phyloP scores from a whole-genome alignment of 331 rosid genomes.

The Telfairia occidentalis region DNA sequence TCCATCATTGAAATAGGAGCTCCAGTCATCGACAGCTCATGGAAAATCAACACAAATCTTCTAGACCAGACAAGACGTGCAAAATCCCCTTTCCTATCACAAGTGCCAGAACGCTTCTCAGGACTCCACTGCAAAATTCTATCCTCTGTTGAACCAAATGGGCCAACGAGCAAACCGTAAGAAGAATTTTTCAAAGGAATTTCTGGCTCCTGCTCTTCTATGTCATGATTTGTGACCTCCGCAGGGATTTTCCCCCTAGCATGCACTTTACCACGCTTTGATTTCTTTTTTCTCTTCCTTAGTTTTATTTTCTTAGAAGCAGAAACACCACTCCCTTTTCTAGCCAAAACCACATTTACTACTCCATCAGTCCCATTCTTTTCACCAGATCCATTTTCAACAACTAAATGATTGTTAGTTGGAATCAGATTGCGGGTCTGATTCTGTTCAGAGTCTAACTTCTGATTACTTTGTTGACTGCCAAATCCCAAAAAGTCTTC shows the following conservation, averaged over 20 bases:
- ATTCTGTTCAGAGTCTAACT: constrained; percentile 29
- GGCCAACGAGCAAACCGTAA: constrained; percentile 72
- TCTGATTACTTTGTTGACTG: constrained; percentile 20
- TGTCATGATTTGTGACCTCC: constrained; percentile 22
- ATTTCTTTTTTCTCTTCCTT: constrained; percentile 40
- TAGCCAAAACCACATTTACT: constrained; percentile 33
- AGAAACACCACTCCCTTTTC: constrained; percentile 26
- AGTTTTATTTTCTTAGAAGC: constrained; percentile 22
- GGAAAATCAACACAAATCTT: constrained; percentile 64
- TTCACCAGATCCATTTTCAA: constrained; percentile 21
- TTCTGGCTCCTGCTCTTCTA: constrained; percentile 40
- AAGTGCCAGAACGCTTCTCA: constrained; percentile 49
- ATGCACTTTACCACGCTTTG: constrained; percentile 31
- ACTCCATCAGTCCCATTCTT: constrained; percentile 19
- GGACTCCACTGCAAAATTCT: constrained; percentile 62
- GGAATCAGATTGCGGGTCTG: constrained; percentile 26
- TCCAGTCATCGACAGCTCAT: constrained; percentile 82
- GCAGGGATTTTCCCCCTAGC: constrained; percentile 29
- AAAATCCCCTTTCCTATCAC: constrained; percentile 59
- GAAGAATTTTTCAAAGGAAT: constrained; percentile 47
- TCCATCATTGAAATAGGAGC: constrained; percentile 88
- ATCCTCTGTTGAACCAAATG: constrained; percentile 61
- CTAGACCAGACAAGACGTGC: constrained; percentile 62
- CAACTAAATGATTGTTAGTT: constrained; percentile 16
- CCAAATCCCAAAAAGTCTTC: constrained; percentile 39